A percentile compares a stretch with the other conserved stretches of the same genome.
These are phyloP conservation scores for Diplodia corticola DNA, from an alignment of 2,329 filamentous ascomycete species.

Conservation along the genomic window DNA sequence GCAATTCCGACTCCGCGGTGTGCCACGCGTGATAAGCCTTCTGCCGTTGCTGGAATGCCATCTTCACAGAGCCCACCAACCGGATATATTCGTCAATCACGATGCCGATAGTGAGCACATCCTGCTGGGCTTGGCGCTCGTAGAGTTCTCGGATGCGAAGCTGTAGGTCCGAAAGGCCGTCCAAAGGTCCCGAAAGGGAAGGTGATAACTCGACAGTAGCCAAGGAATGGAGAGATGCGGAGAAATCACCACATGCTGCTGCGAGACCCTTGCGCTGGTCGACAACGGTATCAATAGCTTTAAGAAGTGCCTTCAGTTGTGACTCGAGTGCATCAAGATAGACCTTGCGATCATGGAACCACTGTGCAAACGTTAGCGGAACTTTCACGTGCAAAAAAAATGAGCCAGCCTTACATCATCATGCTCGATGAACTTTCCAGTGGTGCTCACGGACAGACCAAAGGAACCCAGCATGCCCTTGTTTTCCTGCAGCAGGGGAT, in stretches of 20 bases:
- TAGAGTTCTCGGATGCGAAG: slow-evolving; percentile 93
- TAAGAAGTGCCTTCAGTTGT: slow-evolving; percentile 85
- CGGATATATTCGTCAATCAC: slow-evolving; percentile 98
- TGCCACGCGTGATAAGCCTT: slow-evolving; percentile 97
- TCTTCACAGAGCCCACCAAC: slow-evolving; percentile 91
- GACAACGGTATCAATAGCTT: slow-evolving; percentile 92
- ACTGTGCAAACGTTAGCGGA: slow-evolving; percentile 54
- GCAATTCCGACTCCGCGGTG: slow-evolving; percentile 80
- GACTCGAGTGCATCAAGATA: slow-evolving; percentile 93
- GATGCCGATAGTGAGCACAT: slow-evolving; percentile 92
- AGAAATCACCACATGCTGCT: slow-evolving; percentile 91
- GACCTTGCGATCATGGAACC: slow-evolving; percentile 95
- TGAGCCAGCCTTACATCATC: slow-evolving; percentile 71
- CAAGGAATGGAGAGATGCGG: slow-evolving; percentile 85
- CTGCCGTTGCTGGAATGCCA: slow-evolving; percentile 86
- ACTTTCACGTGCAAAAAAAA: not conserved
- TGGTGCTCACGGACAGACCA: slow-evolving; percentile 72
- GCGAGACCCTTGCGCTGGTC: slow-evolving; percentile 88
- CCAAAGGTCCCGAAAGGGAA: slow-evolving; percentile 81
- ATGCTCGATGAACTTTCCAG: slow-evolving; percentile 90
- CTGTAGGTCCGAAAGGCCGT: slow-evolving; percentile 89
- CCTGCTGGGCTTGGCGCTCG: slow-evolving; percentile 94
- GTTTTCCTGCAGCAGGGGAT: slow-evolving; percentile 81
- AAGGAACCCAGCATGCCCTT: slow-evolving; percentile 91
- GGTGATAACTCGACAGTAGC: slow-evolving; percentile 91